Conservation (phyloP, 345 rosid genomes). For the Populus nigra region DNA sequence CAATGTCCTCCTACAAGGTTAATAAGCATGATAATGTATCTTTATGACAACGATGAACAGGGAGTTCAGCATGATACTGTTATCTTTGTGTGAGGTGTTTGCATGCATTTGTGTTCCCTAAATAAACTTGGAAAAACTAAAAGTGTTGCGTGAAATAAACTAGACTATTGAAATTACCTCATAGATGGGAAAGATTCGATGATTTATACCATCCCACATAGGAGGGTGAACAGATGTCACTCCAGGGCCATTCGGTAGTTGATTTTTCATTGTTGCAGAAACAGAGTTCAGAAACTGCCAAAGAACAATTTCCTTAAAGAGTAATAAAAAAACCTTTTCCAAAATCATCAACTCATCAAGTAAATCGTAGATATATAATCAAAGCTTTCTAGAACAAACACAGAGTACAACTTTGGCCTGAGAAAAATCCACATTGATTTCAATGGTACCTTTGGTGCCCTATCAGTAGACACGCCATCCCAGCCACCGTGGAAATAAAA, state of each 20-base stretch:
- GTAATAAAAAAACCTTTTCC: not conserved
- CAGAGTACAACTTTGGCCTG: not conserved
- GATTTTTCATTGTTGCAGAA: constrained; percentile 20
- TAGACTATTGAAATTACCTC: constrained; percentile 31
- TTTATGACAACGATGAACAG: not conserved
- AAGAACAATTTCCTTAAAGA: not conserved
- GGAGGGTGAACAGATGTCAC: constrained; percentile 36
- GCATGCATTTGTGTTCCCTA: not conserved
- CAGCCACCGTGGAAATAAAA: constrained; percentile 14
- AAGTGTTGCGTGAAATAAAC: not conserved
- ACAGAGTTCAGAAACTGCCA: constrained; percentile 37
- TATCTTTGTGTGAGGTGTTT: not conserved
- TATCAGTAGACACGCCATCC: constrained; percentile 21
- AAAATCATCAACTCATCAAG: not conserved
- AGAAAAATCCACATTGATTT: not conserved
- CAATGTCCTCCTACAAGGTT: not conserved
- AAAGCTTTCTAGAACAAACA: not conserved
- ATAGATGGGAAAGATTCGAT: constrained; percentile 39
- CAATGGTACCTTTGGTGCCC: constrained; percentile 29
- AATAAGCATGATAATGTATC: not conserved
- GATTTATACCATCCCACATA: constrained; percentile 27
- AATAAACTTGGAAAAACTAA: not conserved
- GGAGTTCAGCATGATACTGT: not conserved
- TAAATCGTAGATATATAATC: not conserved
- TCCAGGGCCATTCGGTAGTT: constrained; percentile 22